Evolutionary conservation across 176 grass and related monocot species (phyloP).

Genomic region (Carex kokanica): DNA sequence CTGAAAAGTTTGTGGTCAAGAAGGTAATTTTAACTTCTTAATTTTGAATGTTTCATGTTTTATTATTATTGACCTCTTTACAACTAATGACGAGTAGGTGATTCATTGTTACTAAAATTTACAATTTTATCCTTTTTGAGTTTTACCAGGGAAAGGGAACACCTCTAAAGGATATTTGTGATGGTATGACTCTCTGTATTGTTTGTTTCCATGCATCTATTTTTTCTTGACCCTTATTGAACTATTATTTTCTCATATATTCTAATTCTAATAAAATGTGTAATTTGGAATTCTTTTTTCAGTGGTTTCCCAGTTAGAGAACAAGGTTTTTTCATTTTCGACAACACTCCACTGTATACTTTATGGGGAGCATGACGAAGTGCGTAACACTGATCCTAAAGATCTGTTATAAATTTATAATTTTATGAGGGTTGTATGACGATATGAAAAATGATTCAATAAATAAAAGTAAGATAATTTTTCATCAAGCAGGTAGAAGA

Average conservation of each 20-base stretch:
- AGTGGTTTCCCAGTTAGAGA: constrained; percentile 43
- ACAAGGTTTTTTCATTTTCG: constrained; percentile 29
- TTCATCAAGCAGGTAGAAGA: constrained; percentile 30
- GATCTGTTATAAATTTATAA: neutral
- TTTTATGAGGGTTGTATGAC: neutral
- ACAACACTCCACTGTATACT: constrained; percentile 32
- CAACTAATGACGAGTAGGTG: neutral
- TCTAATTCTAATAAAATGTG: constrained; percentile 15
- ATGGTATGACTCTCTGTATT: neutral
- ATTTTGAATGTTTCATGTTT: neutral
- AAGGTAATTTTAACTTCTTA: neutral
- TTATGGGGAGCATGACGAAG: constrained; percentile 14
- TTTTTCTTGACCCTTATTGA: neutral
- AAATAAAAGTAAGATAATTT: neutral
- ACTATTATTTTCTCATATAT: neutral
- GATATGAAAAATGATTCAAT: neutral
- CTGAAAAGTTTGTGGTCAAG: neutral
- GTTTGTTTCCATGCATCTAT: neutral
- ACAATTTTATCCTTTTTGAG: neutral
- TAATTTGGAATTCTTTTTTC: constrained; percentile 16
- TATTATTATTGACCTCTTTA: neutral
- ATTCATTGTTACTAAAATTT: neutral
- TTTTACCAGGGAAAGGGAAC: constrained; percentile 22
- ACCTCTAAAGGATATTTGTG: constrained; percentile 19
- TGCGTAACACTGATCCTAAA: neutral